A percentile compares a stretch with the other conserved stretches of the same genome.
phyloP scores from a whole-genome alignment of 1,284 basidiomycete species.

The Phenoliferia sp. region DNA sequence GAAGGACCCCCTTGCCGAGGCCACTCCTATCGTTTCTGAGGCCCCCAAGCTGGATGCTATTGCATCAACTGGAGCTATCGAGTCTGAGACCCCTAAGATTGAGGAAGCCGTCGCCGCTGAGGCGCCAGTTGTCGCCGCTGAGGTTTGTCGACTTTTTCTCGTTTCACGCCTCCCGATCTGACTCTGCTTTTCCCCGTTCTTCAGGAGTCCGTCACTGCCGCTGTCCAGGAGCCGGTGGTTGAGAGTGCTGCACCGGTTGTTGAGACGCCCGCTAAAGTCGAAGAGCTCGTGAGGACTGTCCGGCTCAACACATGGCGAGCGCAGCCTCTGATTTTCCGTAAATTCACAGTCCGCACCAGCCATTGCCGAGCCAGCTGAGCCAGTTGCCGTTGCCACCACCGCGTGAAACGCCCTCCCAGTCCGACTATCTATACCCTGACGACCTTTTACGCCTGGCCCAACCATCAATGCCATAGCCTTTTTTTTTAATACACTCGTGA shows the following conservation, averaged over 20 bases:
- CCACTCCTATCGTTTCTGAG: not conserved
- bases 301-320: not conserved
- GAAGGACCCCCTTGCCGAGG: not conserved
- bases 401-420: too few relatives aligned
- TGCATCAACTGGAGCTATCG: not conserved
- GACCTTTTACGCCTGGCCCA: too few relatives aligned
- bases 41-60: not conserved
- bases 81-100: not conserved
- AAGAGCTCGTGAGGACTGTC: not conserved
- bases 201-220: too few relatives aligned
- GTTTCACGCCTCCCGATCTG: too few relatives aligned
- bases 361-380: not conserved
- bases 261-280: not conserved
- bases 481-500: too few relatives aligned
- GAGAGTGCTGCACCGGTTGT: too few relatives aligned
- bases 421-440: too few relatives aligned
- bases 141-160: too few relatives aligned
- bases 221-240: too few relatives aligned
- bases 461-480: too few relatives aligned
- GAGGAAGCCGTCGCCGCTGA: not conserved
- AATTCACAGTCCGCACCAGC: not conserved
- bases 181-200: too few relatives aligned
- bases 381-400: not conserved
- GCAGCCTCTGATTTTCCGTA: not conserved
- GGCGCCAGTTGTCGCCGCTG: not conserved